Evolutionary conservation across 208 protist genomes (phyloP), one percentile per base, ranked within the genome.

Genomic region (Phytomonas sp.): DNA sequence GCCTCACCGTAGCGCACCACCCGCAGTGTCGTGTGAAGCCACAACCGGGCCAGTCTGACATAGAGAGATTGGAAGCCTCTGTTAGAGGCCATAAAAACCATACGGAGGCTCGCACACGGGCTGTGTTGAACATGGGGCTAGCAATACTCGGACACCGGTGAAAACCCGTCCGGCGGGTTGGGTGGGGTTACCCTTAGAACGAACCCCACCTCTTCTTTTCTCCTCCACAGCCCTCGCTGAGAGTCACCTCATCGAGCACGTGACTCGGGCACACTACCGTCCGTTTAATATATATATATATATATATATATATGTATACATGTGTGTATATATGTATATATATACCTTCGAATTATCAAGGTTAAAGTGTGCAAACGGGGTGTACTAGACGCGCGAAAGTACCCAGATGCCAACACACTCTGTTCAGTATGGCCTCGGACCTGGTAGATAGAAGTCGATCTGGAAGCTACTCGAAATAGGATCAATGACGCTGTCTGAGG

Each of bases 391-490:
- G n/a, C 88, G 73, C 69, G 81, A 94, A 30, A 94, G 76, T 5
- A 94, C 78, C 79, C 84, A 94, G 60, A 80, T 75, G 0, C 88
- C 88, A 11, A 94, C 86, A 68, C 88, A 91, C 83, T 94, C 85
- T 16, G 88, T 80, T 4, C 63, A 59, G 67, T 88, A 94, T 16
- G 88, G 88, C 37, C 76, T 75, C 52, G 71, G 76, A 1, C 80
- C 88, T 8, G 85, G 78, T 11, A 86, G 85, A 72, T 87, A 90
- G 72, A 94, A 94, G 19, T 80, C 81, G 3, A 87, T 70, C 0
- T 70, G 67, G 66, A 94, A 94, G 19, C 88, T 83, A 26, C 87
- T 65, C 0, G 42, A 30, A 26, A 90, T 76, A 66, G 88, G 90
- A 66, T 94, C 79, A 1, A 91, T 40, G 30, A 91, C 69, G 11